phyloP scores from a whole-genome alignment of 164 flowering plant species.

The Stephania cephalantha region DNA sequence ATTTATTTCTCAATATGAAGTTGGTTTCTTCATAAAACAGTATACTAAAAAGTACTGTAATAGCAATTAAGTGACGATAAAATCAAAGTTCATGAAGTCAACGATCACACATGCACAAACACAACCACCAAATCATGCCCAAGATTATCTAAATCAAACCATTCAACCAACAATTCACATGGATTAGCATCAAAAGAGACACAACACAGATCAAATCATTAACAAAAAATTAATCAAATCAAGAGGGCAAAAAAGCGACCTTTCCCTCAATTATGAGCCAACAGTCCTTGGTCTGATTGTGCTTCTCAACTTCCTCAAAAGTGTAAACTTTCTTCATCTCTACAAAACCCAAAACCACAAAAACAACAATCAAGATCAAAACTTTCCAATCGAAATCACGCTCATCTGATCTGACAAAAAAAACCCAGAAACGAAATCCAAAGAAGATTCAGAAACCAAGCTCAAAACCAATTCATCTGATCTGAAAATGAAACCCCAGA shows the following conservation, averaged over 20 bases:
- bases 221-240: background rate
- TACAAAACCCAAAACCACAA: background rate
- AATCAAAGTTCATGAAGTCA: background rate
- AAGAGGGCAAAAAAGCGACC: constrained; percentile 31
- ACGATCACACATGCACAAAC: background rate
- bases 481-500: too few relatives aligned
- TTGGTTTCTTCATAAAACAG: too few relatives aligned
- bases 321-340: constrained; percentile 39
- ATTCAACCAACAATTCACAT: too few relatives aligned
- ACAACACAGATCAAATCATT: too few relatives aligned
- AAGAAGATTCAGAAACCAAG: background rate
- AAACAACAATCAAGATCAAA: background rate
- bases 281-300: constrained; percentile 66
- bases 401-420: background rate
- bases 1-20: too few relatives aligned
- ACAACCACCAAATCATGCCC: background rate
- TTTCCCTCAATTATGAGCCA: constrained; percentile 83
- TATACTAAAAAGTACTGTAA: too few relatives aligned
- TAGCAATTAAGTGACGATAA: background rate
- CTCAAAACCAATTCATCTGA: background rate
- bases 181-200: too few relatives aligned
- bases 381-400: background rate
- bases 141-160: background rate
- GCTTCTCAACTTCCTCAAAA: constrained; percentile 68
- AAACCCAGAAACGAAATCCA: background rate